Conservation (phyloP, 1,284 basidiomycete genomes). For the Bjerkandera adusta region DNA sequence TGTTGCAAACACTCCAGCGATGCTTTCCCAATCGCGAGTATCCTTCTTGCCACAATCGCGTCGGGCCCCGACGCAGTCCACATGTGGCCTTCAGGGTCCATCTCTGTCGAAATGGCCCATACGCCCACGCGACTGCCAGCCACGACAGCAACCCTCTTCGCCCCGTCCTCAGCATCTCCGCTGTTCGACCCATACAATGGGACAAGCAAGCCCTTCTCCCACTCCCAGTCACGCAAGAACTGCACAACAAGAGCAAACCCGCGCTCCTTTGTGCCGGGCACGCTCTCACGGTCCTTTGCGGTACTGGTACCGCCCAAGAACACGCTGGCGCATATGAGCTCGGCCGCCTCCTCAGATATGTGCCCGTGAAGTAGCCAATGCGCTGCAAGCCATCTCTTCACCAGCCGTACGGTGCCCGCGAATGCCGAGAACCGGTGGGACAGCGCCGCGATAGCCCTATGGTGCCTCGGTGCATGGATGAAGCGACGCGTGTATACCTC, state of each 20-base stretch:
- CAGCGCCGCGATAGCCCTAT: slow-evolving; percentile 79
- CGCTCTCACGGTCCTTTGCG: slow-evolving; percentile 30
- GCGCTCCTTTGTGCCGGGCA: slow-evolving; percentile 70
- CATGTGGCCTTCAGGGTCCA: slow-evolving; percentile 70
- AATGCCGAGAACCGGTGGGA: slow-evolving; percentile 82
- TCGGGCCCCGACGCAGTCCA: slow-evolving; percentile 75
- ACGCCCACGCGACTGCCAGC: slow-evolving; percentile 46
- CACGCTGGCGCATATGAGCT: slow-evolving; percentile 76
- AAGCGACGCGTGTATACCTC: slow-evolving; percentile 71
- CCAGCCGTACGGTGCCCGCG: slow-evolving; percentile 80
- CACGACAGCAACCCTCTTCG: slow-evolving; percentile 31
- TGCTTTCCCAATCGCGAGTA: slow-evolving; percentile 72
- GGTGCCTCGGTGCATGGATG: slow-evolving; percentile 80
- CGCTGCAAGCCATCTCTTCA: slow-evolving; percentile 90
- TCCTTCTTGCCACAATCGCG: slow-evolving; percentile 66
- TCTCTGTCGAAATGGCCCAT: slow-evolving; percentile 83
- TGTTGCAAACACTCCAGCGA: slow-evolving; percentile 51
- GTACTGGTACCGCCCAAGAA: slow-evolving; percentile 46
- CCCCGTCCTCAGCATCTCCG: slow-evolving; percentile 7
- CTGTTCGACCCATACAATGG: slow-evolving; percentile 46
- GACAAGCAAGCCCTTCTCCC: slow-evolving; percentile 65
- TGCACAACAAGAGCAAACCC: slow-evolving; percentile 82
- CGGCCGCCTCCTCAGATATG: slow-evolving; percentile 76
- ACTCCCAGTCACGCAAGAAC: slow-evolving; percentile 84
- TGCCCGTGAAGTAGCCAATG: slow-evolving; percentile 83